Conservation (phyloP, 106 monocot species). For the Agapanthus africanus region DNA sequence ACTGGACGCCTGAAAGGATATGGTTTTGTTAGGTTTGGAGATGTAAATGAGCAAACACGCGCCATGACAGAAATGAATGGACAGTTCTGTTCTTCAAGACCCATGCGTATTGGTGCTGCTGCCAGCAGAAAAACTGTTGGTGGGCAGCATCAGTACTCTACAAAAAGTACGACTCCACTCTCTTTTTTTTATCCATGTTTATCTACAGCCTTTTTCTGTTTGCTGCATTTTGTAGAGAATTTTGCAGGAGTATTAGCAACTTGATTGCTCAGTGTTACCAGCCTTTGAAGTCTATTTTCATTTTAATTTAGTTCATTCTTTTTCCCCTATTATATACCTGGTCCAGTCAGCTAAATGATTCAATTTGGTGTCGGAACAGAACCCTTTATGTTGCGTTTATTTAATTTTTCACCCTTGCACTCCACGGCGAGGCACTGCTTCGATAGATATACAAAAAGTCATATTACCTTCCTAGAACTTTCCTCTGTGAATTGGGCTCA, state of each 20-base stretch:
- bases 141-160: slow-evolving; percentile 30
- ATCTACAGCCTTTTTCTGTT: background rate
- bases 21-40: slow-evolving; percentile 96
- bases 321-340: background rate
- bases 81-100: slow-evolving; percentile 65
- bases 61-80: slow-evolving; percentile 99
- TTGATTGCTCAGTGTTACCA: background rate
- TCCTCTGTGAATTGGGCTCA: slow-evolving; percentile 58
- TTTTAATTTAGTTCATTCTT: background rate
- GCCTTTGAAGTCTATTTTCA: slow-evolving; percentile 1
- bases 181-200: background rate
- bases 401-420: slow-evolving; percentile 14
- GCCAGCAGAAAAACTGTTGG: slow-evolving; percentile 49
- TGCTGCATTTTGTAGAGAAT: background rate
- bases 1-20: slow-evolving; percentile 88
- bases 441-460: slow-evolving; percentile 18
- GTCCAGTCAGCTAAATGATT: slow-evolving; percentile 7
- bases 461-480: slow-evolving; percentile 41
- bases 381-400: background rate
- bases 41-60: slow-evolving; percentile 79
- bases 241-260: slow-evolving; percentile 13
- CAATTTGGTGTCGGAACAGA: slow-evolving; percentile 5
- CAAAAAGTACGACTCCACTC: slow-evolving; percentile 14
- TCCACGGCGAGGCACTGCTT: slow-evolving; percentile 27
- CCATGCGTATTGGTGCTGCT: slow-evolving; percentile 87